These are phyloP conservation scores for Colletotrichum cuscutae DNA, from an alignment of 2,329 filamentous ascomycete genomes.

Conservation along the genomic window DNA sequence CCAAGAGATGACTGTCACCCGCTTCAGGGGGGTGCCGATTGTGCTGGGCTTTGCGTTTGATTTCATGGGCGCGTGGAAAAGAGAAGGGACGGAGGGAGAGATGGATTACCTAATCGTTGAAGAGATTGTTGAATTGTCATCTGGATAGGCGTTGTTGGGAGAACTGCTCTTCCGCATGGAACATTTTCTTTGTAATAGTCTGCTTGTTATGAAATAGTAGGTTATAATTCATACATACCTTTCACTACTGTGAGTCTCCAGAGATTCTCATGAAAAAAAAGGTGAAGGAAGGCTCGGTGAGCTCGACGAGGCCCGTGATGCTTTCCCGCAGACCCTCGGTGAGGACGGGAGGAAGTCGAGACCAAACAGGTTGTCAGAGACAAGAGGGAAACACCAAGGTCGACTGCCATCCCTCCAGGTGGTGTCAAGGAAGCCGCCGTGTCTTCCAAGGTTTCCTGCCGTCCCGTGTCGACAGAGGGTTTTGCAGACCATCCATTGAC, in stretches of 20 bases:
- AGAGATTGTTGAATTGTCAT: background rate
- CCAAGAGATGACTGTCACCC: slow-evolving; percentile 43
- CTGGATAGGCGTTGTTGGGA: background rate
- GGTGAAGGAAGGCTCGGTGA: background rate
- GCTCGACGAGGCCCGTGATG: background rate
- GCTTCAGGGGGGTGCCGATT: slow-evolving; percentile 42
- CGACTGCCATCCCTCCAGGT: background rate
- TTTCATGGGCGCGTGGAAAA: too few relatives aligned
- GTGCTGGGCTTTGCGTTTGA: slow-evolving; percentile 45
- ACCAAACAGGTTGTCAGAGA: background rate
- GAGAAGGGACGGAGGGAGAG: background rate
- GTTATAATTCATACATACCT: background rate
- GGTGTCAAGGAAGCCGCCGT: background rate
- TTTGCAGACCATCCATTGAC: too few relatives aligned
- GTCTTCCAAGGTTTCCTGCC: background rate
- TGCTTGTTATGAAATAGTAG: background rate
- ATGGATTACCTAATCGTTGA: background rate
- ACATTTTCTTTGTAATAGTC: background rate
- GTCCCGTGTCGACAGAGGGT: background rate
- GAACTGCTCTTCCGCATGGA: background rate
- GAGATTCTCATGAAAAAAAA: background rate
- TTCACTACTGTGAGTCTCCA: background rate
- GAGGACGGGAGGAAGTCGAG: background rate
- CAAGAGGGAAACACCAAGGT: background rate
- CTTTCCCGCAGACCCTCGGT: background rate